Evolutionary conservation across 345 rosid genomes (phyloP), one percentile per base, ranked within the genome.

Genomic region (Syzygium grande): DNA sequence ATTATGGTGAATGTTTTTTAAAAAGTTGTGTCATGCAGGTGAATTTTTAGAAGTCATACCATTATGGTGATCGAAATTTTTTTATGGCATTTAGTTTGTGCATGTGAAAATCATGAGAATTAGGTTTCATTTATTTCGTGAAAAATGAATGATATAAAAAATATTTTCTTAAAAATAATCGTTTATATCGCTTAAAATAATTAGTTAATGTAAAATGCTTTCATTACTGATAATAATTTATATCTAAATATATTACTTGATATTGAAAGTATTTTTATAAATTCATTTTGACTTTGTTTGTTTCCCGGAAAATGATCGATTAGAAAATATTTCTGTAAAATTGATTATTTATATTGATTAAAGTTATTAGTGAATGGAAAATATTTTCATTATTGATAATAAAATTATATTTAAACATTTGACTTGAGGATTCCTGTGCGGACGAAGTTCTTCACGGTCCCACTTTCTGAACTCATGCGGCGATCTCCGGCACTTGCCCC

Each of bases 251-350:
- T 53, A 15, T 52, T 53, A 53, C 6, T 53, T 53, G 10, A 51
- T 9, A 4, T 12, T 11, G 52, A 12, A 51, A 51, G 52, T 12
- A 12, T 51, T 51, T 51, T 51, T 41, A 6, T 41, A 41, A 41
- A 41, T 41, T 41, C 6, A 41, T 41, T 41, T 41, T 41, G 6
- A 41, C 43, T 41, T 41, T 41, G 6, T 34, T 34, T 68, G 19
- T 9, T 0, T 68, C 15, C 0, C 5, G 2, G 0, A 61, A 61
- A 61, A 13, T 2, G 6, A 61, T 27, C 1, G 1, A 6, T 3
- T 13, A 0, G 0, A 63, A 63, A 29, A 3, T 63, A 3, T 29
- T 14, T 63, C 14, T 8, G 7, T 63, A 29, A 63, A 63, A 6
- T 13, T 63, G 0, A 11, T 58, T 13, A 58, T 25, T 58, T 58